Evolutionary conservation across 768 basidiomycete genomes (phyloP).

Genomic region (Lyophyllum semitale): DNA sequence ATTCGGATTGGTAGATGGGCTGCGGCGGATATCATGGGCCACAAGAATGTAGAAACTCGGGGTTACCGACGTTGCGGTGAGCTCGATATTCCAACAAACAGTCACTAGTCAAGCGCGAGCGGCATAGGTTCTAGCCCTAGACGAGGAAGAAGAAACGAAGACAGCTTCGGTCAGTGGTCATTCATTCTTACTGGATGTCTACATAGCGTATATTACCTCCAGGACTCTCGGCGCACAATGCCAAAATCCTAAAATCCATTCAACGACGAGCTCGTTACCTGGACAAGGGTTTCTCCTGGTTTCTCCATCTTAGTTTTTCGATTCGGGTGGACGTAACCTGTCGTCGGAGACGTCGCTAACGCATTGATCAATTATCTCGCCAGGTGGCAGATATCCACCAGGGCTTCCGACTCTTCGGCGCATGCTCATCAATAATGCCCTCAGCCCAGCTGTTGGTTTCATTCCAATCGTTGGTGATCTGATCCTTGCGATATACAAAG

Average conservation of each 20-base stretch:
- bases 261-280: constrained; percentile 80
- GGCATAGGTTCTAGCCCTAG: too few species aligned
- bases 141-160: constrained; percentile 55
- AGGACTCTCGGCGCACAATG: constrained; percentile 77
- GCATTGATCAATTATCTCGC: constrained; percentile 66
- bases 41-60: too few species aligned
- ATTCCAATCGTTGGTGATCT: constrained; percentile 80
- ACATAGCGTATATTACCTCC: constrained; percentile 67
- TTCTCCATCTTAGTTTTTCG: constrained; percentile 76
- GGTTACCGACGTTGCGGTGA: too few species aligned
- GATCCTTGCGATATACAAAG: constrained; percentile 74
- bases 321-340: constrained; percentile 86
- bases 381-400: constrained; percentile 64
- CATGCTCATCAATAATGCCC: constrained; percentile 78
- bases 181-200: background rate
- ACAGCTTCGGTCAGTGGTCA: constrained; percentile 46
- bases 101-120: too few species aligned
- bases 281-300: constrained; percentile 89
- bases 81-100: too few species aligned
- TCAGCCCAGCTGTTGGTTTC: constrained; percentile 65
- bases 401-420: constrained; percentile 71
- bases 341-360: constrained; percentile 68
- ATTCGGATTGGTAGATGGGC: too few species aligned
- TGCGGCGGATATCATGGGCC: too few species aligned
- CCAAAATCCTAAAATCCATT: constrained; percentile 71